Base-by-base conservation (phyloP, 495 filamentous ascomycete genomes). In the Aspergillus kassunensis region DNA sequence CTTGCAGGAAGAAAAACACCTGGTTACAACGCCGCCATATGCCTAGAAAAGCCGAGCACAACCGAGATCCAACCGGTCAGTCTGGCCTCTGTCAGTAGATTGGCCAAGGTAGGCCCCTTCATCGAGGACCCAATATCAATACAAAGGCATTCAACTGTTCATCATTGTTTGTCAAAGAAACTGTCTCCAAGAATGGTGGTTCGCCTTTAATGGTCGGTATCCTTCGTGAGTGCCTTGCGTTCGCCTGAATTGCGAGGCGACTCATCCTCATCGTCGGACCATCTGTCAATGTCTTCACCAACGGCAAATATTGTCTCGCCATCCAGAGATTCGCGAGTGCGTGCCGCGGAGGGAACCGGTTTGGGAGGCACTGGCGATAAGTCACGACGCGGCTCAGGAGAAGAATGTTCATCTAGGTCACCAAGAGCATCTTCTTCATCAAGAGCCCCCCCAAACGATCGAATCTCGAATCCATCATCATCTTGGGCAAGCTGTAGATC, bases 391-490 rank as follows among this genome's bases (percentile, higher is more conserved):
- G 60, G 61, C 15, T 63, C 63, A 2, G 58, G 55, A 24, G 55
- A 54, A 24, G 46, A 59, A 23, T 70, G 65, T 35, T 64, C 69
- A 16, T 72, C 74, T 29, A 67, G 66, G 15, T 62, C 73, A 44
- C 71, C 71, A 52, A 72, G 68, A 13, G 64, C 70, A 36, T 78
- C 74, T 58, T 81, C 81, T 54, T 87, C 81, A 57, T 97, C 92
- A 37, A 91, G 79, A 0, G 80, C 85, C 64, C 90, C 88, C 23
- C 89, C 90, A 42, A 99, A 87, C 31, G 90, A 91, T 44, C 88
- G 87, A 58, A 99, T 96, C 66, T 99, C 95, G 60, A 99, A 97
- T 10, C 90, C 93, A 62, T 97, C 95, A 59, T 99, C 93, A 67
- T 99, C 91, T 80, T 97, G 93, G 6, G 95, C 93, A 62, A 99